A percentile compares a stretch with the other conserved stretches of the same genome.
These are phyloP conservation scores for Claviceps purpurea DNA, from an alignment of 2,329 filamentous ascomycete genomes.

Conservation along the genomic window DNA sequence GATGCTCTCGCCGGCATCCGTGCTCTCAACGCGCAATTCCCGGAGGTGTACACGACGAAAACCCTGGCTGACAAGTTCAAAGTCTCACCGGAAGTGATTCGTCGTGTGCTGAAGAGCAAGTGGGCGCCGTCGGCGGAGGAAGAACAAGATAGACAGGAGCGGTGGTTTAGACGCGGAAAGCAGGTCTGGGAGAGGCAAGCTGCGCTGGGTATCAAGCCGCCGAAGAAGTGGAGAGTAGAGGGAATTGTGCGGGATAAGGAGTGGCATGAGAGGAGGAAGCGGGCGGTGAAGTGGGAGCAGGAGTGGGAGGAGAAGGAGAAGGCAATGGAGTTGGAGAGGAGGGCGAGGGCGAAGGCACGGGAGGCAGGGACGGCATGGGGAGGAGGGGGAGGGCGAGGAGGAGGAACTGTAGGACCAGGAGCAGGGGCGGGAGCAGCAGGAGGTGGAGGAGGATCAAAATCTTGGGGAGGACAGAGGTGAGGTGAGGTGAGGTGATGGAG, in stretches of 20 bases:
- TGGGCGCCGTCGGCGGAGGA: constrained; percentile 52
- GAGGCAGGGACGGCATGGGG: not conserved
- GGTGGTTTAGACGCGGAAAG: constrained; percentile 50
- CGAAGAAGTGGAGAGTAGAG: constrained; percentile 43
- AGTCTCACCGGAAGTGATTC: constrained; percentile 75
- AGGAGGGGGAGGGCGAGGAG: not conserved
- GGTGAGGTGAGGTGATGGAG: not conserved
- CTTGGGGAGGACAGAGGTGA: not conserved
- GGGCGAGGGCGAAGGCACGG: constrained; percentile 3
- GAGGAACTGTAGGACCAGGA: not conserved
- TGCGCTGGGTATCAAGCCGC: constrained; percentile 48
- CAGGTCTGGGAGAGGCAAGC: constrained; percentile 46
- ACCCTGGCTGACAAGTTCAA: constrained; percentile 67
- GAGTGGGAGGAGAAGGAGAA: constrained; percentile 20
- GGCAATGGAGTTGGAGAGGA: constrained; percentile 13
- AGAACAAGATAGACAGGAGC: constrained; percentile 40
- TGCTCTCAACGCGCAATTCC: constrained; percentile 64
- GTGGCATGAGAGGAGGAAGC: constrained; percentile 24
- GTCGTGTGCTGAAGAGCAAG: constrained; percentile 71
- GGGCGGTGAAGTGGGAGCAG: constrained; percentile 13
- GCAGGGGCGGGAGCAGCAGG: not conserved
- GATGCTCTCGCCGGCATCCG: constrained; percentile 87
- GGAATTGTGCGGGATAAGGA: constrained; percentile 33
- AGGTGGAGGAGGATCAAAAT: too few species aligned
- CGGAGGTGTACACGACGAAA: constrained; percentile 60